Evolutionary conservation across 225 moss, liverwort and hornwort genomes (phyloP), one percentile per base, ranked within the genome.

Genomic region (Sphagnum contortum): DNA sequence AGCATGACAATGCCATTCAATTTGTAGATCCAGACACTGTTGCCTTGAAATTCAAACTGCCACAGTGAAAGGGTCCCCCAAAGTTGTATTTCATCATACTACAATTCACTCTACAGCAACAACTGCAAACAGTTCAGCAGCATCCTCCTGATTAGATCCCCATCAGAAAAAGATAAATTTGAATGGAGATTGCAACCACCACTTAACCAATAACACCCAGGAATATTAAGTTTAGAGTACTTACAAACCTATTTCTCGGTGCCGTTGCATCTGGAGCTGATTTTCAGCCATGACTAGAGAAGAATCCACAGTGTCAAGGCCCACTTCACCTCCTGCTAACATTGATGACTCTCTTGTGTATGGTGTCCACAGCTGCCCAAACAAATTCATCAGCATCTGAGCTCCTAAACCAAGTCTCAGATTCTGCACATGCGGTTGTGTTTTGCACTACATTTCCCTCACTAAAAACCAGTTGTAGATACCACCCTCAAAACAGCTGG

Each of bases 301-400:
- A 64, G 76, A 81, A 69, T 98, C 90, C 66, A 76, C 75, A 70
- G 66, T 79, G 14, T 83, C 85, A 29, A 85, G 87, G 74, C 82
- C 85, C 65, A 78, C 78, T 58, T 75, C 80, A 70, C 84, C 90
- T 55, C 85, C 90, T 48, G 84, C 83, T 13, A 87, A 81, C 76
- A 83, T 79, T 11, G 90, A 88, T 61, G 86, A 73, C 63, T 76
- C 82, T 56, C 72, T 79, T 57, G 85, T 83, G 62, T 85, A 75
- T 48, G 96, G 96, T 51, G 90, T 87, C 96, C 96, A 98, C 71
- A 98, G 78, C 96, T 98, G 78, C 48, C 52, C 57, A 66, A 3
- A 8, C 12, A 56, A 6, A 55, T 52, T 9, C 6, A 52, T 9
- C 52, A 52, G 9, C 52, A 52, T 52, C 52, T 9, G 29, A 29